A percentile compares a stretch with the other conserved stretches of the same genome.
These are phyloP conservation scores for Russula abietina DNA, from an alignment of 768 basidiomycete species.

Conservation along the genomic window DNA sequence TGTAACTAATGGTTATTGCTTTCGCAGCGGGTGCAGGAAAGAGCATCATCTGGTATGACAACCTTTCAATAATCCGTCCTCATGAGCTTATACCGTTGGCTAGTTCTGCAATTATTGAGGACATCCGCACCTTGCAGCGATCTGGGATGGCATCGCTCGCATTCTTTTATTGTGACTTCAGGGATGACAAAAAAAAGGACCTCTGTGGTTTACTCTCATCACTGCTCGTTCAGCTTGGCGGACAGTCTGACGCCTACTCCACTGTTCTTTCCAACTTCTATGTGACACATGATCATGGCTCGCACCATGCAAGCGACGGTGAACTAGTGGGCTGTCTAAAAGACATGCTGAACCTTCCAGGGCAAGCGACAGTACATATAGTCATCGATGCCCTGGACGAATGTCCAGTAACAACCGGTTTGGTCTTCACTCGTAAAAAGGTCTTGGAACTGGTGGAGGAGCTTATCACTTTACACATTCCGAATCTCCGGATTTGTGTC, in stretches of 20 bases:
- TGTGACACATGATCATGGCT: background rate
- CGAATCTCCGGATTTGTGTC: slow-evolving; percentile 3
- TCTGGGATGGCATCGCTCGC: too few species aligned
- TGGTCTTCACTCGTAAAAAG: background rate
- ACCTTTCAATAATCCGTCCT: background rate
- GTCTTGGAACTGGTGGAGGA: background rate
- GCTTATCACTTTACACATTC: background rate
- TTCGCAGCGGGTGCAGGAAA: too few species aligned
- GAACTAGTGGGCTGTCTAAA: slow-evolving; percentile 3
- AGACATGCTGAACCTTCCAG: background rate
- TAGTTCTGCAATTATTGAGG: too few species aligned
- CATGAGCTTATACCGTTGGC: too few species aligned
- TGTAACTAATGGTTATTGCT: background rate
- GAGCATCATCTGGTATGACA: background rate
- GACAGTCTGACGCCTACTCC: background rate
- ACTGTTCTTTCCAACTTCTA: background rate
- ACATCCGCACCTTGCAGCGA: too few species aligned
- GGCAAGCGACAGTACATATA: too few species aligned
- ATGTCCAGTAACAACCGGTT: background rate
- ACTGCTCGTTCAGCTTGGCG: too few species aligned
- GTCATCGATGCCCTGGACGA: too few species aligned
- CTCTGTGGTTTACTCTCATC: too few species aligned
- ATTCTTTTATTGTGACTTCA: too few species aligned
- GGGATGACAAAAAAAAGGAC: too few species aligned
- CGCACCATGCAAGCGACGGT: background rate